Evolutionary conservation across 805 yeast species (phyloP), one percentile per base, ranked within the genome.

Genomic region (Saccharomycopsis javanensis): DNA sequence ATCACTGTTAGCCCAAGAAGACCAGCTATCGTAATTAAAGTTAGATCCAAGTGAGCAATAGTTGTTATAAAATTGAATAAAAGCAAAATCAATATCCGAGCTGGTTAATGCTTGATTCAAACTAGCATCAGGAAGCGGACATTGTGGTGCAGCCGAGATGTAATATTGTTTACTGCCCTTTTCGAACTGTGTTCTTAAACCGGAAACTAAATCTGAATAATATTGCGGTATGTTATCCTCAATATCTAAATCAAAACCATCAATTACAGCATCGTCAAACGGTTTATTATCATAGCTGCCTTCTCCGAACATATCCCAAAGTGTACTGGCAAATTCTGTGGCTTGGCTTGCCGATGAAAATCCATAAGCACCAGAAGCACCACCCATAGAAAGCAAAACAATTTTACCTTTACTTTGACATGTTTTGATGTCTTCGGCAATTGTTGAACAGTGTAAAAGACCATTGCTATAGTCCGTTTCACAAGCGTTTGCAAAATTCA

Each of bases 171-270:
- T 86, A 25, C 81, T 69, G 48, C 85, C 74, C 31, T 81, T 72
- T 42, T 74, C 71, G 8, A 74, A 80, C n/a, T 72, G 68, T 57
- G 74, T 57, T 85, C 96, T 62, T 66, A 73, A 52, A 77, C 89
- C 64, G 73, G 77, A 51, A 1, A 51, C 86, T 55, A 85, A 68
- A n/a, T 83, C 78, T 35, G 80, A 78, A 65, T 83, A 85, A 15
- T 96, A 96, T 1, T 74, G 72, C 55, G 76, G 74, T 57, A 75
- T 69, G 59, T 74, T 75, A 67, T 80, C 79, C 70, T 92, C 97
- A 64, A 87, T 81, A 70, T 91, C 97, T 61, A 91, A 83, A 69
- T 91, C 97, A 67, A 90, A 91, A 23, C 98, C 98, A 70, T 92
- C 97, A 51, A 91, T 18, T 10, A 28, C 16, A 1, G 52, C 69